These are phyloP conservation scores for Eutrema yunnanense DNA, from an alignment of 345 rosid genomes.

Conservation along the genomic window DNA sequence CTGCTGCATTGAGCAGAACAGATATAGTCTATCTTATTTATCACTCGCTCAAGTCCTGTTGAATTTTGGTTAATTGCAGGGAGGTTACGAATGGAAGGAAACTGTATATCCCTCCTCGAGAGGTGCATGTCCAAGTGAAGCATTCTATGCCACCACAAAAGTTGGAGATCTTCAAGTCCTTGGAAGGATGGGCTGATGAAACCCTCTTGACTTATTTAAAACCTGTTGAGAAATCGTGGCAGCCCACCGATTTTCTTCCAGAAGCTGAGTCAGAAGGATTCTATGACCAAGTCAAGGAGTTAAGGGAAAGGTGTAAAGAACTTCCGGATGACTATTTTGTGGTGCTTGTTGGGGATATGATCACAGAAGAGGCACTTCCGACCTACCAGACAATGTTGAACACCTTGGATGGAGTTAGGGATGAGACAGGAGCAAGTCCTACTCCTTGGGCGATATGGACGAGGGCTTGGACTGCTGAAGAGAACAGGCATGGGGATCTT, in stretches of 20 bases:
- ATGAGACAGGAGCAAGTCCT: slow-evolving; percentile 67
- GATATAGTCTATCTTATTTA: not conserved
- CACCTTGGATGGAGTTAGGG: slow-evolving; percentile 63
- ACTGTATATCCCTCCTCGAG: slow-evolving; percentile 50
- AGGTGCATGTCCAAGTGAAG: slow-evolving; percentile 63
- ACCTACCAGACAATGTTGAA: slow-evolving; percentile 76
- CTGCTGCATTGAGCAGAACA: not conserved
- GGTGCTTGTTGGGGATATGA: slow-evolving; percentile 71
- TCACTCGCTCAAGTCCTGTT: not conserved
- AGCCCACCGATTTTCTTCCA: slow-evolving; percentile 53
- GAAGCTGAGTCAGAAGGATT: slow-evolving; percentile 51
- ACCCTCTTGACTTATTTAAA: slow-evolving; percentile 48
- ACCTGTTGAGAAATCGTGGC: slow-evolving; percentile 71
- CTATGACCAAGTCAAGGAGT: slow-evolving; percentile 56
- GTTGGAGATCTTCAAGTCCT: slow-evolving; percentile 41
- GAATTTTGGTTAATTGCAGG: slow-evolving; percentile 28
- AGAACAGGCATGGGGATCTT: slow-evolving; percentile 70
- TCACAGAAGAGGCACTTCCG: slow-evolving; percentile 72
- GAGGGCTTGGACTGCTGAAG: slow-evolving; percentile 76
- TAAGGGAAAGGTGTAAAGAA: slow-evolving; percentile 53
- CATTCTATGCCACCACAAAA: slow-evolving; percentile 58
- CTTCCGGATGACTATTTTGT: slow-evolving; percentile 63
- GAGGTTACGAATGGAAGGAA: slow-evolving; percentile 51
- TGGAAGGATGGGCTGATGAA: slow-evolving; percentile 63
- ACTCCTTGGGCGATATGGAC: slow-evolving; percentile 72